Base-by-base conservation (phyloP, 176 grass and related monocot species). In the Zoysia pacifica region DNA sequence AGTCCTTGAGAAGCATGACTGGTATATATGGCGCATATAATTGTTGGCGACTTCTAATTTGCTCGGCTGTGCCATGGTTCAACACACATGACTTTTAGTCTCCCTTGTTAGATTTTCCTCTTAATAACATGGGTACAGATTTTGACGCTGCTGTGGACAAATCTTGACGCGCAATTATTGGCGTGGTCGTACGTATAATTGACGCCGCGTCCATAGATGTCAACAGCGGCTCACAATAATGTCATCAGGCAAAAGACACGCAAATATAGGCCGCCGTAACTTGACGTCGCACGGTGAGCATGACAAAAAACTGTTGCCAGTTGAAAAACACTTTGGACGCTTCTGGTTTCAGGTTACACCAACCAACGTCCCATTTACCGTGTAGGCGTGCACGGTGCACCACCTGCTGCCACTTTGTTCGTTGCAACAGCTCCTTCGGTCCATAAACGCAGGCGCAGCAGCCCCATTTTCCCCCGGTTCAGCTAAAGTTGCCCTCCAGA, bases 371-470 rank as follows among this genome's bases (percentile, higher is more conserved):
- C 69, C 40, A 20, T 20, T 43, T 62, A 62, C 59, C 59, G 3
- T 36, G 59, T 11, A 35, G n/a, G 59, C 59, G 11, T 36, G 48
- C 48, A 36, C 28, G 61, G 43, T 11, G 78, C 70, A 48, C 56
- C 66, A 48, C 56, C 66, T 46, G 46, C 73, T 36, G 73, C 79
- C 73, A 66, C 67, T 65, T 60, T 72, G 54, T 59, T 78, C 60
- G 59, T 37, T 11, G 68, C 79, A 87, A 73, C 85, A 6, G 69
- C 77, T 43, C 49, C 9, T 73, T 45, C 86, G 79, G 74, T 15
- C 42, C 74, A 83, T 87, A 83, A 83, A 36, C 36, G 4, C 4
- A 11, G 41, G n/a, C 36, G 4, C 4, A 11, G 41, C 72, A 14
- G 41, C 49, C 12, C 48, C 9, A 16, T 42, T 43, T 74, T 13